These are phyloP conservation scores for Tricholoma flavovirens DNA, from an alignment of 768 basidiomycete species.

Conservation along the genomic window DNA sequence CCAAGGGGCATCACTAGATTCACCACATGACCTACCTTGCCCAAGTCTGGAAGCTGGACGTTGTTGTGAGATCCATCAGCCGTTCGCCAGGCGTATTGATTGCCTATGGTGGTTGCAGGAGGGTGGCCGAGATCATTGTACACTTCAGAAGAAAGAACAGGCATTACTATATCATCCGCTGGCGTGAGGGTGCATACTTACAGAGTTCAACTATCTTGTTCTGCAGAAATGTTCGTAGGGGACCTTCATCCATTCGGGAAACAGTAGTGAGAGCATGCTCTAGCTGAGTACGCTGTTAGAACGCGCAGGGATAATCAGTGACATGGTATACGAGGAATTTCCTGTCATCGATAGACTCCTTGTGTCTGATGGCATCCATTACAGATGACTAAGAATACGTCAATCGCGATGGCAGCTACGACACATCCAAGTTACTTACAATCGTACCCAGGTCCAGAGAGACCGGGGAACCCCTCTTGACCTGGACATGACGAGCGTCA, in stretches of 20 bases:
- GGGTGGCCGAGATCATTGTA: conserved; percentile 83
- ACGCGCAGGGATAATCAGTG: background rate
- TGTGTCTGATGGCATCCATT: conserved; percentile 56
- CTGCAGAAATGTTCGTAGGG: conserved; percentile 29
- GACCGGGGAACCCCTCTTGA: conserved; percentile 37
- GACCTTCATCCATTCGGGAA: conserved; percentile 49
- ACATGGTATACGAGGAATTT: conserved; percentile 58
- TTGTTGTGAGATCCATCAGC: conserved; percentile 83
- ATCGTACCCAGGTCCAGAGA: conserved; percentile 34
- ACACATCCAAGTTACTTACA: conserved; percentile 27
- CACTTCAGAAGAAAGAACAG: conserved; percentile 34
- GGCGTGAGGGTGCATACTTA: conserved; percentile 28
- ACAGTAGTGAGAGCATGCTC: conserved; percentile 65
- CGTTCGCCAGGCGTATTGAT: conserved; percentile 57
- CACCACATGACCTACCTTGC: conserved; percentile 36
- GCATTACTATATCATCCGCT: background rate
- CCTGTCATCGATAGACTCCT: conserved; percentile 67
- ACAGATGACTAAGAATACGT: conserved; percentile 41
- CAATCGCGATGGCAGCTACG: background rate
- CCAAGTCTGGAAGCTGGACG: conserved; percentile 59
- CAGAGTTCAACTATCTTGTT: conserved; percentile 50
- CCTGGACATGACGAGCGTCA: conserved; percentile 20
- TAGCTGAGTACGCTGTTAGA: conserved; percentile 41
- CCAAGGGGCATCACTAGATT: background rate
- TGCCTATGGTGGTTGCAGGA: conserved; percentile 60